Evolutionary conservation across 2,329 filamentous ascomycete genomes (phyloP).

Genomic region (Knufia petricola): DNA sequence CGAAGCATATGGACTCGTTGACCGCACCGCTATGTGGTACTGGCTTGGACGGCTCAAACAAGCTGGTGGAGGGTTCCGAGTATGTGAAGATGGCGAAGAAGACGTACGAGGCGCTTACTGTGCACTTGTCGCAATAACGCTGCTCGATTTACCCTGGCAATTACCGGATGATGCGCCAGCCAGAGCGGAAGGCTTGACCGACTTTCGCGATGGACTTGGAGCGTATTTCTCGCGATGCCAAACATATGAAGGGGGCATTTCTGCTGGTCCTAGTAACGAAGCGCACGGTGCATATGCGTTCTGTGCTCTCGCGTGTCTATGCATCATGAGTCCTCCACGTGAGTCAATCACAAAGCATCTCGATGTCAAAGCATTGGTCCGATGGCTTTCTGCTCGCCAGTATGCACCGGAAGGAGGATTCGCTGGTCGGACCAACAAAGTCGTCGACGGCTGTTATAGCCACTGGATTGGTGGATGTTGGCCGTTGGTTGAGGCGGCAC

Average conservation of each 20-base stretch:
- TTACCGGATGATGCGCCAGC: slow-evolving; percentile 65
- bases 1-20: slow-evolving; percentile 63
- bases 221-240: slow-evolving; percentile 74
- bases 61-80: slow-evolving; percentile 76
- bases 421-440: slow-evolving; percentile 88
- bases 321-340: slow-evolving; percentile 72
- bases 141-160: slow-evolving; percentile 73
- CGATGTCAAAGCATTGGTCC: slow-evolving; percentile 64
- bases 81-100: slow-evolving; percentile 78
- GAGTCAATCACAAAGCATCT: slow-evolving; percentile 65
- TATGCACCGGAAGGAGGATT: slow-evolving; percentile 87
- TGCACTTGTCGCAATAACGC: slow-evolving; percentile 70
- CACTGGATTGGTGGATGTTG: slow-evolving; percentile 97
- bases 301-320: slow-evolving; percentile 80
- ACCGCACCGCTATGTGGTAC: slow-evolving; percentile 79
- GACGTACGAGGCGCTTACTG: slow-evolving; percentile 93
- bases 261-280: slow-evolving; percentile 73
- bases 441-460: slow-evolving; percentile 96
- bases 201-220: slow-evolving; percentile 62
- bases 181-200: slow-evolving; percentile 48
- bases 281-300: slow-evolving; percentile 96
- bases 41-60: slow-evolving; percentile 86
- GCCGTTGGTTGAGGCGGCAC: slow-evolving; percentile 74
- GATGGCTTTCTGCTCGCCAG: slow-evolving; percentile 84
- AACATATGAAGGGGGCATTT: slow-evolving; percentile 84